Conservation (phyloP, 2,329 filamentous ascomycete genomes). For the Curvularia hawaiiensis region DNA sequence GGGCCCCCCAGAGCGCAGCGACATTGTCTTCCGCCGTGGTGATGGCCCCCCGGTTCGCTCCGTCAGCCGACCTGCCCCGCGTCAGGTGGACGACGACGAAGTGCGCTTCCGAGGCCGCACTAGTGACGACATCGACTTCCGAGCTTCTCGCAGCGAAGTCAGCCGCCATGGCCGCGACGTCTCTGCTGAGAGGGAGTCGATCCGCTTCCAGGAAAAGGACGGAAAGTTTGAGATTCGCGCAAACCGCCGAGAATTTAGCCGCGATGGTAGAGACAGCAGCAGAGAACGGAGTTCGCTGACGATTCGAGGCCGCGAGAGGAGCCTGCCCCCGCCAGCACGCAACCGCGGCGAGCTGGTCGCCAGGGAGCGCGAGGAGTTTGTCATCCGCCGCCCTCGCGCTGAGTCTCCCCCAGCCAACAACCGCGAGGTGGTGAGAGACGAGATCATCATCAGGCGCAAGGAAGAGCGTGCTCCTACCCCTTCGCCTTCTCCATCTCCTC, state of each 20-base stretch:
- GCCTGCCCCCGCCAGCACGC: conserved; percentile 45
- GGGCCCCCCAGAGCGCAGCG: conserved; percentile 41
- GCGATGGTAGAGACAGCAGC: conserved; percentile 40
- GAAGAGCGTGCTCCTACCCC: conserved; percentile 58
- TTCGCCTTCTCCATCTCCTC: conserved; percentile 56
- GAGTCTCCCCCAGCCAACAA: conserved; percentile 41
- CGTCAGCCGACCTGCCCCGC: conserved; percentile 32
- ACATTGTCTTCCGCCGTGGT: conserved; percentile 52
- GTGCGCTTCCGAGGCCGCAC: conserved; percentile 53
- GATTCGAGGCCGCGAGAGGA: conserved; percentile 44
- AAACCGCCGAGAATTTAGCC: conserved; percentile 44
- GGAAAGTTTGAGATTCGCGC: conserved; percentile 50
- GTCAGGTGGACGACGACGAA: conserved; percentile 52
- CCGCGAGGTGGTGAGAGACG: conserved; percentile 46
- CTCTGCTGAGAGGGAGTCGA: conserved; percentile 35
- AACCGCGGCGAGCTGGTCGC: conserved; percentile 45
- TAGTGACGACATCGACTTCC: conserved; percentile 43
- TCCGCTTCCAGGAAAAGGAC: conserved; percentile 40
- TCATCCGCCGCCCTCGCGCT: conserved; percentile 46
- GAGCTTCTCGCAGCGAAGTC: conserved; percentile 30
- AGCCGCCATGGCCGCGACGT: conserved; percentile 31
- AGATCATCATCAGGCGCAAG: conserved; percentile 53
- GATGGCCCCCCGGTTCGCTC: conserved; percentile 42
- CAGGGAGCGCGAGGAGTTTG: conserved; percentile 49
- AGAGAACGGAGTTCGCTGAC: conserved; percentile 44